A percentile compares a stretch with the other conserved stretches of the same genome.
These are phyloP conservation scores for Parsonsia alboflavescens DNA, from an alignment of 257 asterid species.

Conservation along the genomic window DNA sequence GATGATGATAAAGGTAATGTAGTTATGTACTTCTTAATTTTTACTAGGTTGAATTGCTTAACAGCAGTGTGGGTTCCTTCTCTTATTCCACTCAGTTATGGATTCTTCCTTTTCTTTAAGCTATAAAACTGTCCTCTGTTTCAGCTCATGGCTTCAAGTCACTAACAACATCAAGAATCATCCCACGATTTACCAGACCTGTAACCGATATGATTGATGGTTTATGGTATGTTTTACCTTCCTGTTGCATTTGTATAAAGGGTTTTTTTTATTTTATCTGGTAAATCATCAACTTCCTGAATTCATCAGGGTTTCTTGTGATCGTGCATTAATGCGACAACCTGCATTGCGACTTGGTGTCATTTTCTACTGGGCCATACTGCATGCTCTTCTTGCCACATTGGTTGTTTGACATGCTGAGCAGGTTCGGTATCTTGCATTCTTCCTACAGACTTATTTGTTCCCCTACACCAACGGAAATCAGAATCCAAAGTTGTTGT, in stretches of 20 bases:
- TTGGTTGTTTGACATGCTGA: conserved; percentile 58
- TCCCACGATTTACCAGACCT: conserved; percentile 93
- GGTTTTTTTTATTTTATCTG: not conserved
- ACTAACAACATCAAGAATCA: conserved; percentile 77
- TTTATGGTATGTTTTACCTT: conserved; percentile 17
- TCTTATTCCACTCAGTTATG: not conserved
- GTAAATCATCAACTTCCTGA: conserved; percentile 13
- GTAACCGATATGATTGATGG: conserved; percentile 86
- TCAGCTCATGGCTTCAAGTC: conserved; percentile 99
- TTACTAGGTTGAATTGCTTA: conserved; percentile 4
- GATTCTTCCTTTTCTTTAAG: not conserved
- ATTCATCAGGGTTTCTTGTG: conserved; percentile 82
- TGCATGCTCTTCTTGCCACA: conserved; percentile 79
- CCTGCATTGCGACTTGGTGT: conserved; percentile 90
- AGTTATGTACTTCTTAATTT: not conserved
- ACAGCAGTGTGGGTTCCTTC: conserved; percentile 5
- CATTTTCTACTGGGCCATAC: conserved; percentile 80
- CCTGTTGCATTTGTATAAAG: not conserved
- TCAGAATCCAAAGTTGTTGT: not conserved
- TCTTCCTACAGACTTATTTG: conserved; percentile 9
- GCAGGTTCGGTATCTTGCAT: conserved; percentile 20
- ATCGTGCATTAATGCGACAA: conserved; percentile 91
- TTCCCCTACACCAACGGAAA: not conserved
- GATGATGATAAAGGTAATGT: conserved; percentile 85
- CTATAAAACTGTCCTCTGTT: conserved; percentile 19